Evolutionary conservation across 257 asterid species (phyloP), one percentile per base, ranked within the genome.

Genomic region (Euphrasia confusa): DNA sequence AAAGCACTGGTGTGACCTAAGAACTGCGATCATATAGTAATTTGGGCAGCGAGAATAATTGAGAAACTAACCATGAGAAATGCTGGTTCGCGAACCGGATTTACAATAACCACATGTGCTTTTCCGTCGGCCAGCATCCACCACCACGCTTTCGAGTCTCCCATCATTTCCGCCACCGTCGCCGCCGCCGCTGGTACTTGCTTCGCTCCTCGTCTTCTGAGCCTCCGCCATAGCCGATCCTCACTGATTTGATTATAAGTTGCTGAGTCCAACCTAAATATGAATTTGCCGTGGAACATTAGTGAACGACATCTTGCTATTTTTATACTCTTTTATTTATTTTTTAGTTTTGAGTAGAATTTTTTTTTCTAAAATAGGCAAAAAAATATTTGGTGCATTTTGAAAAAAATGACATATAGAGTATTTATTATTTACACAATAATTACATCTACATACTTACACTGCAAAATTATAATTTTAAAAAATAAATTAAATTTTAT

Each of bases 71-170:
- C 99, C 97, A 44, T 85, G 92, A 54, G 96, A 74, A 62, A 87
- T 69, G 65, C 97, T 85, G 71, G 90, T 70, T 54, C 70, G 71
- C 3, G 76, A 69, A 53, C 77, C 84, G 65, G 99, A 85, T 85
- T 80, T 83, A 72, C 99, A 93, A 80, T 93, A 93, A 15, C 95
- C 99, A 58, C 99, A 93, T 13, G 87, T 71, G 88, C 79, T 87
- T 63, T 81, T 81, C 53, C 89, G 84, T 56, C 84, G 84, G 17
- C 99, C 97, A 40, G 61, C 72, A 58, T 93, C 96, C 52, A 61
- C 62, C 64, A 93, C 96, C 44, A 82, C 78, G 78, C 94, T 89
- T 67, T 81, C 90, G 61, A 70, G 87, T 52, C 78, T 71, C 48
- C 74, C 79, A 5, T 67, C 69, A 64, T 60, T 64, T 57, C 77